Evolutionary conservation across 2,329 filamentous ascomycete genomes (phyloP).

Genomic region (Mariannaea elegans): DNA sequence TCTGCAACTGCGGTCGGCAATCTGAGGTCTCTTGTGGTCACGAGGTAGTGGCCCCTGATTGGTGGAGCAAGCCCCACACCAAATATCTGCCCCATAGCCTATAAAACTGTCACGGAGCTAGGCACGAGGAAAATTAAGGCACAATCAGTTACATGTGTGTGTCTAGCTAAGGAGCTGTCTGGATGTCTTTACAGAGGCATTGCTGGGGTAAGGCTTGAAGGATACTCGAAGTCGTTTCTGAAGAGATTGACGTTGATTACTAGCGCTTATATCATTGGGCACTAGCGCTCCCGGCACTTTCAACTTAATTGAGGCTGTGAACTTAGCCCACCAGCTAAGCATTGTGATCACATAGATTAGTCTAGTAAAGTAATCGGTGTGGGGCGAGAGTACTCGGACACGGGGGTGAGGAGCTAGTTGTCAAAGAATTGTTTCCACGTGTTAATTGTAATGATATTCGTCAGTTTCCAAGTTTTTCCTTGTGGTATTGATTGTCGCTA

Average conservation of each 20-base stretch:
- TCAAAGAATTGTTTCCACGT: conserved; percentile 61
- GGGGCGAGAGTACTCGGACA: conserved; percentile 53
- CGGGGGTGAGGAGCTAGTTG: conserved; percentile 55
- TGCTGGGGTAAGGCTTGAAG: conserved; percentile 18
- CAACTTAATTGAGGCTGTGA: conserved; percentile 50
- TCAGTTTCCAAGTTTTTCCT: too few species aligned
- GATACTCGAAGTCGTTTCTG: conserved; percentile 35
- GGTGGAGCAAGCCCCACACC: too few species aligned
- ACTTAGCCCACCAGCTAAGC: conserved; percentile 60
- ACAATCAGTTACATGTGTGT: too few species aligned
- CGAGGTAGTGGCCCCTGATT: too few species aligned
- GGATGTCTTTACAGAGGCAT: too few species aligned
- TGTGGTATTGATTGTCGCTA: too few species aligned
- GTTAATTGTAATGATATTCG: too few species aligned
- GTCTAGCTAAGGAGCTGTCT: too few species aligned
- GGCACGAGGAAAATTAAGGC: too few species aligned
- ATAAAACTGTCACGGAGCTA: too few species aligned
- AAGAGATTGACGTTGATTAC: conserved; percentile 31
- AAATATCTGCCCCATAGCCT: too few species aligned
- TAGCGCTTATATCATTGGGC: conserved; percentile 36
- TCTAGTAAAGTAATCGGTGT: conserved; percentile 55
- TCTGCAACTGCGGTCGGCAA: conserved; percentile 52
- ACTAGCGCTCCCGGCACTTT: conserved; percentile 36
- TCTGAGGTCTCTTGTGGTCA: too few species aligned
- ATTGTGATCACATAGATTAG: conserved; percentile 61